Evolutionary conservation across 1,284 basidiomycete species (phyloP), one percentile per base, ranked within the genome.

Genomic region (Ceratobasidium sp.): DNA sequence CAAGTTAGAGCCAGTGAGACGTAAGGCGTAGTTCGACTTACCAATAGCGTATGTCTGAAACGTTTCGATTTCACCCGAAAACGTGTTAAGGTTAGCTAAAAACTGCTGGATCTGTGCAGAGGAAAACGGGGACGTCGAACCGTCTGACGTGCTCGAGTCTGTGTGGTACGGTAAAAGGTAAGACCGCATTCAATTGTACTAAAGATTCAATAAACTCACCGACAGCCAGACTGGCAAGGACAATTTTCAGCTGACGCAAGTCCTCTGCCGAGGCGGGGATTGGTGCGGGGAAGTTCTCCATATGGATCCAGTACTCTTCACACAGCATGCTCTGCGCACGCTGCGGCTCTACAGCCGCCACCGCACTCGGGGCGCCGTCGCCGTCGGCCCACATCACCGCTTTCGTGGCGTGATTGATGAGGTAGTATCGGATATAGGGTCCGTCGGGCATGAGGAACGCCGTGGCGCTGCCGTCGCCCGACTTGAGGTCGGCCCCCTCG

Each of bases 301-400:
- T 56, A 25, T 69, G 67, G 5, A 19, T 40, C 67, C 67, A 69
- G n/a, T 69, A 69, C 25, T 69, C 67, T 40, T 56, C 51, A 52
- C 2, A 7, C 19, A 69, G 37, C 19, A 52, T 57, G 34, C 57
- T 56, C 34, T 13, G 46, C 6, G 37, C 51, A 19, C 52, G 34
- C 17, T 5, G 5, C 0, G 17, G 6, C 0, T 52, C n/a, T 0
- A 44, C 51, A 8, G 37, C 37, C 3, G n/a, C 44, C 17, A 69
- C 13, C 1, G 7, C 19, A 11, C 13, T 37, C 19, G 67, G 67
- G 17, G 19, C 15, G 29, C 43, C 29, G 22, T 69, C n/a, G 8
- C 54, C 54, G 19, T 40, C n/a, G 5, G 34, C 22, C 67, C 67
- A 57, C 25, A 11, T 17, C 1, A 68, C 32, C 6, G 34, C 19